These are phyloP conservation scores for Amylostereum areolatum DNA, from an alignment of 1,284 basidiomycete species.

Conservation along the genomic window DNA sequence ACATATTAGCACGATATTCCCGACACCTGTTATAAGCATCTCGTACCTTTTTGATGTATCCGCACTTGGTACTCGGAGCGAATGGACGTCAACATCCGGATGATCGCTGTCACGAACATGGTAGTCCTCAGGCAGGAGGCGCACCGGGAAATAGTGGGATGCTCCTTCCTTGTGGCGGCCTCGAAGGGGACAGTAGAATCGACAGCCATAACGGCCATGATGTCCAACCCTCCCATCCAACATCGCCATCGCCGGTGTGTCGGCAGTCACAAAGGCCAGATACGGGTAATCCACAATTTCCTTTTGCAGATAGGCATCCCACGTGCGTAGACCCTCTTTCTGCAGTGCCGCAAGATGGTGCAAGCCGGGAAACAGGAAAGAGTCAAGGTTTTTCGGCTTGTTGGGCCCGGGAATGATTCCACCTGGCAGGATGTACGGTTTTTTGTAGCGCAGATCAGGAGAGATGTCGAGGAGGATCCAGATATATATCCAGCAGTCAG, in stretches of 20 bases:
- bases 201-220: constrained; percentile 17
- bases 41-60: too few relatives aligned
- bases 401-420: constrained; percentile 6
- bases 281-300: constrained; percentile 9
- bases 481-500: constrained; percentile 10
- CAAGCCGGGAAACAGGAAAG: constrained; percentile 6
- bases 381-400: constrained; percentile 7
- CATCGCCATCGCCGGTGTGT: constrained; percentile 19
- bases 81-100: too few relatives aligned
- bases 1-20: too few relatives aligned
- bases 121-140: background rate
- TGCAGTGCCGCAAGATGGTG: constrained; percentile 14
- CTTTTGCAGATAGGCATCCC: constrained; percentile 12
- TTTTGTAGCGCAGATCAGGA: constrained; percentile 7
- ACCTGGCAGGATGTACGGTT: constrained; percentile 4
- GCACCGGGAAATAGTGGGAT: constrained; percentile 13
- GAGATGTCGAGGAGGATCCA: constrained; percentile 5
- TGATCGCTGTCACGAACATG: too few relatives aligned
- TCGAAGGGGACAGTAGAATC: constrained; percentile 13
- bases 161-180: constrained; percentile 16
- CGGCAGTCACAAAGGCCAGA: constrained; percentile 17
- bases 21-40: too few relatives aligned
- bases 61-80: too few relatives aligned
- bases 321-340: constrained; percentile 17
- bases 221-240: constrained; percentile 23